phyloP scores from a whole-genome alignment of 169 alveolate species.

The Plasmodium gallinaceum region DNA sequence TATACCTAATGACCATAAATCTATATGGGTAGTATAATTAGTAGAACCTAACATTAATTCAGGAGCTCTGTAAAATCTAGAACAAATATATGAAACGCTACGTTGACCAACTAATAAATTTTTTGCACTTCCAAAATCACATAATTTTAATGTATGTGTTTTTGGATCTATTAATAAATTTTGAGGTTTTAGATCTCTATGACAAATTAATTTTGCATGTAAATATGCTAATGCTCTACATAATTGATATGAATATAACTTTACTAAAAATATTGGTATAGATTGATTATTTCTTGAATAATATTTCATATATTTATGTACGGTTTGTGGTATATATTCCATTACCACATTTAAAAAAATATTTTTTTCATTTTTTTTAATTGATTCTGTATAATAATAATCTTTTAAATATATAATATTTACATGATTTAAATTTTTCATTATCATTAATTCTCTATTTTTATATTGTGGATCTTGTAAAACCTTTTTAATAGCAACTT shows the following conservation, averaged over 20 bases:
- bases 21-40: constrained; percentile 97
- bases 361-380: constrained; percentile 79
- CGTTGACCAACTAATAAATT: constrained; percentile 93
- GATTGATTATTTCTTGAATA: constrained; percentile 91
- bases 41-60: constrained; percentile 98
- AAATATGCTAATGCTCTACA: constrained; percentile 96
- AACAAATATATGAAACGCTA: constrained; percentile 96
- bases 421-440: constrained; percentile 95
- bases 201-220: constrained; percentile 96
- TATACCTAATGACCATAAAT: constrained; percentile 97
- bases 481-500: constrained; percentile 98
- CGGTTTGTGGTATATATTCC: constrained; percentile 98
- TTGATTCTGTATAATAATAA: constrained; percentile 89
- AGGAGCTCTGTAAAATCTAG: constrained; percentile 99
- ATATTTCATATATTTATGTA: constrained; percentile 92
- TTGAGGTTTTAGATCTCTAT: constrained; percentile 99
- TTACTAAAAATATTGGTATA: constrained; percentile 93
- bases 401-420: constrained; percentile 94
- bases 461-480: constrained; percentile 96
- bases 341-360: constrained; percentile 95
- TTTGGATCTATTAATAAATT: constrained; percentile 95
- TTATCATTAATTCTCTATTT: constrained; percentile 96
- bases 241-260: constrained; percentile 95
- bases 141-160: constrained; percentile 93
- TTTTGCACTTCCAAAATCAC: constrained; percentile 99